A percentile compares a stretch with the other conserved stretches of the same genome.
Conservation (phyloP, 2,329 filamentous ascomycete species). For the Fusarium globosum region DNA sequence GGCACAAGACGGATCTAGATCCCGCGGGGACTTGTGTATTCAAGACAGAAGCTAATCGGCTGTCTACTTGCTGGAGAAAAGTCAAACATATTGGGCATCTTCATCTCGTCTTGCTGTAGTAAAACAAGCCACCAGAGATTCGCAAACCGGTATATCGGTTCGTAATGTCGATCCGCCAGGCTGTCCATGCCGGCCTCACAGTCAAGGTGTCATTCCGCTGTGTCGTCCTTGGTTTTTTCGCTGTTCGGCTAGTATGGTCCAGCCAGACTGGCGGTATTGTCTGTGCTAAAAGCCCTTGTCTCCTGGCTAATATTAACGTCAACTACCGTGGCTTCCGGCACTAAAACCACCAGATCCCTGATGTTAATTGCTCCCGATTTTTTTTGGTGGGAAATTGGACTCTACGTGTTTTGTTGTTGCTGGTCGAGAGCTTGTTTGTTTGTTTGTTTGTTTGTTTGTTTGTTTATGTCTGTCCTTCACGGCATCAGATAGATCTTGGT, state of each 20-base stretch:
- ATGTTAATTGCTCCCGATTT: background rate
- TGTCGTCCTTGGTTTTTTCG: conserved; percentile 23
- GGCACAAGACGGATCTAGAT: conserved; percentile 22
- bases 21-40: conserved; percentile 12
- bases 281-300: conserved; percentile 19
- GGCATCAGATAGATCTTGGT: conserved; percentile 14
- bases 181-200: conserved; percentile 35
- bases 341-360: conserved; percentile 9
- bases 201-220: conserved; percentile 33
- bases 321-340: conserved; percentile 37
- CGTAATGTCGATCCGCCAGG: conserved; percentile 26
- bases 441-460: background rate
- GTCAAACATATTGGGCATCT: conserved; percentile 20
- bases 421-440: background rate
- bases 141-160: conserved; percentile 9
- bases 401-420: background rate
- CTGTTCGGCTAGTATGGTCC: conserved; percentile 24
- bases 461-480: background rate
- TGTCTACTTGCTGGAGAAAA: conserved; percentile 22
- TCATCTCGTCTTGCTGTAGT: conserved; percentile 24
- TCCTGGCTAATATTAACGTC: conserved; percentile 23
- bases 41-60: conserved; percentile 12
- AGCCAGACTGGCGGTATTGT: conserved; percentile 36
- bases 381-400: conserved; percentile 19
- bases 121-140: conserved; percentile 14